Evolutionary conservation across 208 protist species (phyloP), one percentile per base, ranked within the genome.

Genomic region (Wallacemonas collosoma): DNA sequence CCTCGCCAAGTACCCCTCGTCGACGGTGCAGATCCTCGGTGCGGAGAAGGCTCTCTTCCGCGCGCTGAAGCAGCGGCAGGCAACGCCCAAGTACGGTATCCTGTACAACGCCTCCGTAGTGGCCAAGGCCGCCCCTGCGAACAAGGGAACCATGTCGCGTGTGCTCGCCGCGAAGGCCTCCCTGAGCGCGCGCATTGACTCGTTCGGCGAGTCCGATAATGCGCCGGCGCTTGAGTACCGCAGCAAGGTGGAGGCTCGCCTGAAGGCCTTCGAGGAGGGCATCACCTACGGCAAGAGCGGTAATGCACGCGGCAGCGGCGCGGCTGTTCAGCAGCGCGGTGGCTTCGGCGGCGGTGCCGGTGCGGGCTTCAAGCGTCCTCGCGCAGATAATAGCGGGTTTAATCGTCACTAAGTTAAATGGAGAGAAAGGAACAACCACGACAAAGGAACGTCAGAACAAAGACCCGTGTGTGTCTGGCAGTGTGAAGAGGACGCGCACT

Each of bases 1-100:
- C 44, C 91, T 99, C 14, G 98, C 99, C 39, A 99, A 99, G 90
- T 96, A 98, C 76, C 98, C 99, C 1, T 98, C 98, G 64, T 99
- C 98, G 2, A 99, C 99, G 1, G 91, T 99, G 54, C 99, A 99
- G 89, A 99, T 99, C 72, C 91, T 99, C 12, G 99, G 99, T 56
- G 99, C 98, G 14, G 98, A 99, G 87, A 99, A 99, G 85, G 98
- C 99, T 3, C 93, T 99, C n/a, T 98, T 98, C 88, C 90, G 96
- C 62, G 97, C 97, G 26, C 86, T 99, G 41, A 99, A 99, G 88
- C 97, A 98, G 68, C 98, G 98, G 71, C 95, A 99, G 85, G 97
- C 99, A 9, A 99, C 99, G 40, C 99, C 99, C 66, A 99, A 99
- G 91, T 99, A 99, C 88, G 98, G 99, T 73, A 92, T 99, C 17